Base-by-base conservation (phyloP, 176 grass and related monocot species). In the Musa schizocarpa region DNA sequence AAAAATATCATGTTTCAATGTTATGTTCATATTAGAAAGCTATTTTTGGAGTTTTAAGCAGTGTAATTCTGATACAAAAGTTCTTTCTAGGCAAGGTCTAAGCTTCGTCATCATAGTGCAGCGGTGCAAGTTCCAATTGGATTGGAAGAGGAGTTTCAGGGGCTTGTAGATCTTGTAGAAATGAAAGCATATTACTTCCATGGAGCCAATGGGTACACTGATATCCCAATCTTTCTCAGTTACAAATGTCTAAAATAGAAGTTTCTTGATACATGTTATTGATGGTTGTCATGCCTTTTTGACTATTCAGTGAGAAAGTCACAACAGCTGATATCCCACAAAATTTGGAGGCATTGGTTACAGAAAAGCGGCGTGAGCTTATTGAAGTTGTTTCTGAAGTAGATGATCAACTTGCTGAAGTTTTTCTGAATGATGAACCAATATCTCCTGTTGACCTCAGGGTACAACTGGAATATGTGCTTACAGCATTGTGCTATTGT, bases 331-430 rank as follows among this genome's bases (percentile, higher is more conserved):
- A 98, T 72, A 59, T 98, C 48, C 90, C 90, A 78, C 83, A 78
- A 16, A 84, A 91, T 75, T 87, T 98, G 88, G 82, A 84, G 69
- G 84, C 82, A 61, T 63, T 91, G 53, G 86, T 93, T 51, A 76
- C 63, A 67, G 95, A 93, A 75, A 98, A 91, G 79, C 79, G 94
- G 52, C 88, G 88, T 62, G 95, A 98, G 83, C 87, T 98, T 72
- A 91, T 93, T 80, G 95, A 98, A 85, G 83, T 82, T 85, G 88
- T 98, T 88, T 98, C 95, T 55, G 95, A 98, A 88, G 95, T 93
- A n/a, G 95, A 98, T 76, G 95, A 98, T 82, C 80, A 91, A 49
- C 84, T 98, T 78, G 95, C 95, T 66, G 95, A 98, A 87, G 82
- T 84, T 84, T 98, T 98, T 89, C 90, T 98, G 52, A 91, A 81